These are phyloP conservation scores for Ustilaginoidea virens DNA, from an alignment of 2,329 filamentous ascomycete genomes.

Conservation along the genomic window DNA sequence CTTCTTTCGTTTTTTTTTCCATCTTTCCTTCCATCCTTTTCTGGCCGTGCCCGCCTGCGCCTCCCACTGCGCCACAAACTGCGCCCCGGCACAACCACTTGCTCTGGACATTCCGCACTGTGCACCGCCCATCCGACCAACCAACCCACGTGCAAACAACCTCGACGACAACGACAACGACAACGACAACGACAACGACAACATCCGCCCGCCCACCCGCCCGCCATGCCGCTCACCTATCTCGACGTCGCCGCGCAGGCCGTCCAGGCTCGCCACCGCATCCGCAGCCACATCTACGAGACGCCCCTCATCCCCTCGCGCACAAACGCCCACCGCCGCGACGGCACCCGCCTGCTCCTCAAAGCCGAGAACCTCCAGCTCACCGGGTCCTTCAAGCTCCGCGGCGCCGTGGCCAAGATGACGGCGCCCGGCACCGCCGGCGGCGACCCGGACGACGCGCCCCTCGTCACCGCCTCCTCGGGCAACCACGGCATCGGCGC, in stretches of 20 bases:
- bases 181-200: too few relatives aligned
- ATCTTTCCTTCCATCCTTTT: too few relatives aligned
- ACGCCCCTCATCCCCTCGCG: constrained; percentile 9
- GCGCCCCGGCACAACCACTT: too few relatives aligned
- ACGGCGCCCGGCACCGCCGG: constrained; percentile 3
- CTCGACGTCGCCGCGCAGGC: constrained; percentile 3
- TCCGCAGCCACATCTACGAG: constrained; percentile 9
- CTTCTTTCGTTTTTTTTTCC: too few relatives aligned
- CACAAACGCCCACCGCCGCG: constrained; percentile 1
- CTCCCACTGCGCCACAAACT: too few relatives aligned
- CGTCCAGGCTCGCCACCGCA: constrained; percentile 7
- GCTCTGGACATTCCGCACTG: too few relatives aligned
- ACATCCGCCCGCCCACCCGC: too few relatives aligned
- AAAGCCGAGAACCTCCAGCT: constrained; percentile 13
- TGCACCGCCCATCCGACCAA: too few relatives aligned
- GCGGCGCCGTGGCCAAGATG: constrained; percentile 12
- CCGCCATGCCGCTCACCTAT: constrained; percentile 1
- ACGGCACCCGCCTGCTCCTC: constrained; percentile 7
- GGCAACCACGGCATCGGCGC: constrained; percentile 11
- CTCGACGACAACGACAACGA: too few relatives aligned
- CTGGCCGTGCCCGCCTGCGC: too few relatives aligned
- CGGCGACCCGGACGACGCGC: background rate
- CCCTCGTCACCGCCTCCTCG: constrained; percentile 9
- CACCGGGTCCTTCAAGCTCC: constrained; percentile 12
- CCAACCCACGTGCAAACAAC: too few relatives aligned